phyloP scores from a whole-genome alignment of 495 filamentous ascomycete species.

The Trypethelium eluteriae region DNA sequence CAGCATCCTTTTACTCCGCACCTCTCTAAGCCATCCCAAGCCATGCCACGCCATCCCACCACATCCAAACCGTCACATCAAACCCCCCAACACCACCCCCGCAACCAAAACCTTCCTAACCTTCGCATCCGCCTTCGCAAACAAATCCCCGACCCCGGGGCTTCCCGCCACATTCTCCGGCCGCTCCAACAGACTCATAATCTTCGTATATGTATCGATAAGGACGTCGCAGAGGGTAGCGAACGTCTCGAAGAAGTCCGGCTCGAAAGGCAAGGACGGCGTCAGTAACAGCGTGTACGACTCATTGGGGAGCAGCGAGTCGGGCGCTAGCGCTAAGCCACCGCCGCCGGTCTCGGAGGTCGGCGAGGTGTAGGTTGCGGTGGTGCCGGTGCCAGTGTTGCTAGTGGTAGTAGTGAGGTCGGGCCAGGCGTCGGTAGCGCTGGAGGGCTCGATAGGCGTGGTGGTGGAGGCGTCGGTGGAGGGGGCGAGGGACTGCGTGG shows the following conservation, averaged over 20 bases:
- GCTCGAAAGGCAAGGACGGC: conserved; percentile 90
- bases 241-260: conserved; percentile 95
- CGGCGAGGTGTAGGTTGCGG: neutral
- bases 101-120: conserved; percentile 80
- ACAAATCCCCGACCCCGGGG: conserved; percentile 61
- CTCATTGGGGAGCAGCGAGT: conserved; percentile 47
- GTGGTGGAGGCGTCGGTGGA: conserved; percentile 34
- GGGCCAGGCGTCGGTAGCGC: conserved; percentile 18
- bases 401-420: conserved; percentile 13
- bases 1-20: neutral
- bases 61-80: conserved; percentile 48
- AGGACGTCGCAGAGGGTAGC: conserved; percentile 94
- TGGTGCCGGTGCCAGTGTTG: conserved; percentile 5
- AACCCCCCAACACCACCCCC: conserved; percentile 73
- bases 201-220: conserved; percentile 80
- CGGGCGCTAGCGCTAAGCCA: neutral
- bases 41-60: neutral
- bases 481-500: conserved; percentile 50
- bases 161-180: conserved; percentile 42
- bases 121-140: conserved; percentile 79
- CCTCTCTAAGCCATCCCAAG: neutral
- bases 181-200: conserved; percentile 61
- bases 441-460: conserved; percentile 9
- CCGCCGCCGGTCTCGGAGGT: neutral
- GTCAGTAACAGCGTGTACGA: conserved; percentile 84